phyloP scores from a whole-genome alignment of 2,329 filamentous ascomycete species.

The Aspergillus cejpii region DNA sequence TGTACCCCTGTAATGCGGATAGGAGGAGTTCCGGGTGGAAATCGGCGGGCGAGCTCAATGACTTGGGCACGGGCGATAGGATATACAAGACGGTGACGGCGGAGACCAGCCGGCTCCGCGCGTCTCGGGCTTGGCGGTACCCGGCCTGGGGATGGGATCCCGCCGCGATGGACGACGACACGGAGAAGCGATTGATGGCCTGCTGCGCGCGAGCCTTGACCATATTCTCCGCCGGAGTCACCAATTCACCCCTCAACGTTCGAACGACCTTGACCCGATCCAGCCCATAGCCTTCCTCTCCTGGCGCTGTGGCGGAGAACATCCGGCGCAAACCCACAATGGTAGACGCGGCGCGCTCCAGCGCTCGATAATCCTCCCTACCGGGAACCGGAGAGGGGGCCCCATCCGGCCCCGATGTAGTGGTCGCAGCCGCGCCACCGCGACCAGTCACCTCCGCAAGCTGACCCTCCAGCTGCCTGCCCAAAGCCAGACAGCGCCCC shows the following conservation, averaged over 20 bases:
- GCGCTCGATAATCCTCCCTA: constrained; percentile 66
- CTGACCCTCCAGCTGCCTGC: constrained; percentile 80
- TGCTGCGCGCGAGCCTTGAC: constrained; percentile 70
- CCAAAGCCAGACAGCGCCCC: constrained; percentile 70
- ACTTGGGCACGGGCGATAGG: constrained; percentile 60
- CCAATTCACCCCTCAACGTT: constrained; percentile 61
- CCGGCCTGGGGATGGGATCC: constrained; percentile 38
- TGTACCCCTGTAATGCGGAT: constrained; percentile 69
- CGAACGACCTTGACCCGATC: constrained; percentile 65
- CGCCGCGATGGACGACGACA: constrained; percentile 51
- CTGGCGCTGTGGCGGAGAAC: constrained; percentile 58
- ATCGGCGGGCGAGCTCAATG: constrained; percentile 40
- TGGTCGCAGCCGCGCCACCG: constrained; percentile 22
- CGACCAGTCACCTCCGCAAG: constrained; percentile 60
- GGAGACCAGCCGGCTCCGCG: constrained; percentile 63
- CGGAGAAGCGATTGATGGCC: constrained; percentile 74
- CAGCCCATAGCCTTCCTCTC: constrained; percentile 71
- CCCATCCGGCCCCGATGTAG: constrained; percentile 28
- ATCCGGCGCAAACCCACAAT: constrained; percentile 69
- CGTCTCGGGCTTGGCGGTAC: constrained; percentile 63
- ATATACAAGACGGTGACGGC: constrained; percentile 73
- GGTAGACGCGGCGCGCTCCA: constrained; percentile 76
- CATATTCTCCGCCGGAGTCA: constrained; percentile 65
- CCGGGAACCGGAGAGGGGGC: constrained; percentile 21
- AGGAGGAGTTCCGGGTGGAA: constrained; percentile 66